phyloP scores from a whole-genome alignment of 257 asterid species.

The Orobanche coerulescens region DNA sequence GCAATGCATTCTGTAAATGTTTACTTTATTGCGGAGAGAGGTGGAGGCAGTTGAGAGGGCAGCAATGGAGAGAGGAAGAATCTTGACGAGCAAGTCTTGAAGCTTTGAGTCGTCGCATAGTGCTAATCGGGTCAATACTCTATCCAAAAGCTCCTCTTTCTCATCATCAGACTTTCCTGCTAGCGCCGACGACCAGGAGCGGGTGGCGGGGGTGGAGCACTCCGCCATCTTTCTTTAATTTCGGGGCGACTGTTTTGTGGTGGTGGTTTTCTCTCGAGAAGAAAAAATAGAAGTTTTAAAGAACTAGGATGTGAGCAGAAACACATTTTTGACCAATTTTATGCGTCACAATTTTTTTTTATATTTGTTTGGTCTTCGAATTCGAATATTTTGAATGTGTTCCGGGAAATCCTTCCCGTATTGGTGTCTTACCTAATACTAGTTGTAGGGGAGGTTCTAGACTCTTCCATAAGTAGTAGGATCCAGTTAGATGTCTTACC shows the following conservation, averaged over 20 bases:
- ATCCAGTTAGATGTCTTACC: too few species aligned
- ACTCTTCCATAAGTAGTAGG: too few species aligned
- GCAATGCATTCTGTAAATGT: background rate
- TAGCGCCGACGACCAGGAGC: constrained; percentile 46
- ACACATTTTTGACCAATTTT: too few species aligned
- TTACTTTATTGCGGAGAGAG: constrained; percentile 76
- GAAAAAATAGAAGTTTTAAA: too few species aligned
- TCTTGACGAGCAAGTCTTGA: constrained; percentile 80
- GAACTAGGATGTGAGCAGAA: too few species aligned
- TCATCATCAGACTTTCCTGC: constrained; percentile 67
- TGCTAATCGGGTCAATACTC: constrained; percentile 89
- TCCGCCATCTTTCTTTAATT: constrained; percentile 37
- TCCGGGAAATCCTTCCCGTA: too few species aligned
- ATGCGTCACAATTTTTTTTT: too few species aligned
- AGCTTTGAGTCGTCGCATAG: constrained; percentile 85
- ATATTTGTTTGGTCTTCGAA: too few species aligned
- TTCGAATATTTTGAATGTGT: too few species aligned
- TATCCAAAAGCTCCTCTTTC: constrained; percentile 73
- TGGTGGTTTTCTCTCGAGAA: too few species aligned
- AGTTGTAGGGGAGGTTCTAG: too few species aligned
- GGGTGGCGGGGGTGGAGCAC: constrained; percentile 35
- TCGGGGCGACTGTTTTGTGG: background rate
- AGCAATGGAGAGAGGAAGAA: constrained; percentile 83
- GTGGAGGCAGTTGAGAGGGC: constrained; percentile 61
- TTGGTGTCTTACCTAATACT: too few species aligned